These are phyloP conservation scores for Coemansia sp. DNA, from an alignment of 192 early-diverging fungal genomes.

Conservation along the genomic window DNA sequence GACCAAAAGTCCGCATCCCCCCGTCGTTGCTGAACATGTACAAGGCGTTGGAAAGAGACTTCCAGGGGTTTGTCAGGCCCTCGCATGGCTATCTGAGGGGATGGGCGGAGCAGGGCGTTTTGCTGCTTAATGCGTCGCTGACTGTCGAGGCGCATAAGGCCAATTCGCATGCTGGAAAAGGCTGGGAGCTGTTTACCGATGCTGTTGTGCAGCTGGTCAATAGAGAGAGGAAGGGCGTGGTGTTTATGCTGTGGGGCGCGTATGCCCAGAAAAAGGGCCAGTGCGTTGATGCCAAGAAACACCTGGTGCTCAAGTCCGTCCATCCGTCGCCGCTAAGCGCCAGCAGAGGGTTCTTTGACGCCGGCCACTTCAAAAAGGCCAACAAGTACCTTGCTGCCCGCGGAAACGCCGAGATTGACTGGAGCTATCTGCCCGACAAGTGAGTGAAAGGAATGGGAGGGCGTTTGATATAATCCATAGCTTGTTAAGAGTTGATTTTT, in stretches of 20 bases:
- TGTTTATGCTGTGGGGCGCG: slow-evolving; percentile 93
- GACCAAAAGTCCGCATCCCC: slow-evolving; percentile 67
- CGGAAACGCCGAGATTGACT: slow-evolving; percentile 28
- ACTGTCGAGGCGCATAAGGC: slow-evolving; percentile 79
- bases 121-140: slow-evolving; percentile 84
- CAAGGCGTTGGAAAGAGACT: slow-evolving; percentile 70
- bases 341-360: slow-evolving; percentile 82
- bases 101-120: slow-evolving; percentile 83
- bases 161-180: slow-evolving; percentile 74
- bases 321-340: slow-evolving; percentile 92
- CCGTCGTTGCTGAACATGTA: slow-evolving; percentile 93
- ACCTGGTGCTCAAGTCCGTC: slow-evolving; percentile 78
- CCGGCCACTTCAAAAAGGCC: slow-evolving; percentile 79
- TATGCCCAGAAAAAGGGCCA: slow-evolving; percentile 85
- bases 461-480: no score
- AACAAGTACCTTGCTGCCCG: slow-evolving; percentile 73
- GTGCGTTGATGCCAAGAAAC: slow-evolving; percentile 70
- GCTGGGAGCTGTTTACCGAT: slow-evolving; percentile 89
- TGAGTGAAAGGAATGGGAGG: no score
- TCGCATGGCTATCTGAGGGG: slow-evolving; percentile 75
- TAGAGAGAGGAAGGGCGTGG: slow-evolving; percentile 58
- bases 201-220: slow-evolving; percentile 73
- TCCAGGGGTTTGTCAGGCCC: slow-evolving; percentile 67
- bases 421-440: slow-evolving; percentile 23
- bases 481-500: no score